These are phyloP conservation scores for Suillus placidus DNA, from an alignment of 768 basidiomycete genomes.

Conservation along the genomic window DNA sequence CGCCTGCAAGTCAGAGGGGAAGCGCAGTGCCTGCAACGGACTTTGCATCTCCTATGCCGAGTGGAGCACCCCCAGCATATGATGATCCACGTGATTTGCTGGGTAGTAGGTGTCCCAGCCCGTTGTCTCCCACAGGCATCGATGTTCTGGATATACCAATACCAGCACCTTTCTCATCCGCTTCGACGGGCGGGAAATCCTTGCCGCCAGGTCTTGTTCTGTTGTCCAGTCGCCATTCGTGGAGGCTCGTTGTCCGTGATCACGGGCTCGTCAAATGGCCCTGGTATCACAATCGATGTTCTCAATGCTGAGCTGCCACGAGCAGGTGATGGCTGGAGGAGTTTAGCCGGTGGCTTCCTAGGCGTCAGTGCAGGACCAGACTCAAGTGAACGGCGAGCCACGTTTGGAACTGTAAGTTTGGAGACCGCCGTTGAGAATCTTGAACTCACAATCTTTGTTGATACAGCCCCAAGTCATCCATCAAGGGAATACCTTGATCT, in stretches of 20 bases:
- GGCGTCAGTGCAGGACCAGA: conserved; percentile 22
- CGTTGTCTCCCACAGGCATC: conserved; percentile 29
- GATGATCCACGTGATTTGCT: conserved; percentile 34
- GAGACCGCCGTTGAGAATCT: conserved; percentile 9
- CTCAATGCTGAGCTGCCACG: conserved; percentile 71
- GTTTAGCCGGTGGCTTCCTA: conserved; percentile 43
- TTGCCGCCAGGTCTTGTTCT: conserved; percentile 43
- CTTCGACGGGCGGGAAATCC: conserved; percentile 31
- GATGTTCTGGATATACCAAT: conserved; percentile 61
- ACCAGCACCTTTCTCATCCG: conserved; percentile 54
- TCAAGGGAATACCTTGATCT: conserved; percentile 42
- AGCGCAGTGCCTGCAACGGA: conserved; percentile 15
- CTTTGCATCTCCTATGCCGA: conserved; percentile 21
- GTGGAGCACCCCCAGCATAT: conserved; percentile 35
- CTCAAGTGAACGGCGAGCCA: conserved; percentile 46
- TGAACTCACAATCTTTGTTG: conserved; percentile 16
- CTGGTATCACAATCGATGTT: conserved; percentile 52
- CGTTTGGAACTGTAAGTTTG: conserved; percentile 64
- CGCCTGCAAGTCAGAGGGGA: conserved; percentile 40
- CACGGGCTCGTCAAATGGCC: conserved; percentile 34
- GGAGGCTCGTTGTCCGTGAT: conserved; percentile 38
- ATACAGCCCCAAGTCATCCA: conserved; percentile 49
- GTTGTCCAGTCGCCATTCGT: conserved; percentile 31
- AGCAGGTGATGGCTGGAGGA: conserved; percentile 64
- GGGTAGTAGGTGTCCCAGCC: conserved; percentile 28